These are phyloP conservation scores for Fusarium papillatum DNA, from an alignment of 2,329 filamentous ascomycete species.

Conservation along the genomic window DNA sequence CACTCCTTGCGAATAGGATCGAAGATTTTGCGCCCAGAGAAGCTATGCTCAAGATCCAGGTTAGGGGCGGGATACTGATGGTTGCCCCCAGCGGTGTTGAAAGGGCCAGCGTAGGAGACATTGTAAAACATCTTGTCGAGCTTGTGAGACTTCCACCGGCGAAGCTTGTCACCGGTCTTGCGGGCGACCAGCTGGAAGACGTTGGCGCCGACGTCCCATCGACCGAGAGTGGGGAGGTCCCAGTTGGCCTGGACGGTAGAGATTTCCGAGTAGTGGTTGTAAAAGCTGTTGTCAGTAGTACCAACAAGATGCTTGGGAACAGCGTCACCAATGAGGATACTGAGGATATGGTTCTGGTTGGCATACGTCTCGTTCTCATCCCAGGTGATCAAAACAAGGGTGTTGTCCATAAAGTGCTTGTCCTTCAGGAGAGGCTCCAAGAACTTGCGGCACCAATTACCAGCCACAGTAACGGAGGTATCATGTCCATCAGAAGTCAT, in stretches of 20 bases:
- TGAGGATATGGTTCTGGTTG: conserved; percentile 76
- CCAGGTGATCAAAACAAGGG: conserved; percentile 82
- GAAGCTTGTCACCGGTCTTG: conserved; percentile 68
- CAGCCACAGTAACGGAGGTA: conserved; percentile 76
- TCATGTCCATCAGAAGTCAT: conserved; percentile 86
- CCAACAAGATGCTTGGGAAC: conserved; percentile 74
- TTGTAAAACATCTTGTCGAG: conserved; percentile 64
- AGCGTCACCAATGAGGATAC: conserved; percentile 81
- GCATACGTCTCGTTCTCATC: conserved; percentile 83
- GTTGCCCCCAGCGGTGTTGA: conserved; percentile 55
- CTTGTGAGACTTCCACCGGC: conserved; percentile 51
- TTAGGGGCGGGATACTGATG: conserved; percentile 56
- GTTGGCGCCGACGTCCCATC: conserved; percentile 81
- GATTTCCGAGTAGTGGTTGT: conserved; percentile 80
- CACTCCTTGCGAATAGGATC: conserved; percentile 54
- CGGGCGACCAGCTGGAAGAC: conserved; percentile 73
- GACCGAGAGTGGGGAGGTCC: conserved; percentile 76
- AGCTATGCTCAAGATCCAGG: conserved; percentile 49
- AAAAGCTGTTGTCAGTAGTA: conserved; percentile 77
- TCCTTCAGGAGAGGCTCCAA: conserved; percentile 78
- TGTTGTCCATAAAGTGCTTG: conserved; percentile 80
- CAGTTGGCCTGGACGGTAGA: conserved; percentile 79
- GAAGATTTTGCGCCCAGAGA: conserved; percentile 51
- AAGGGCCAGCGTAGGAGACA: conserved; percentile 64
- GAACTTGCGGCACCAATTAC: conserved; percentile 76